phyloP scores from a whole-genome alignment of 2,329 filamentous ascomycete genomes.

The Aspergillus ustus region DNA sequence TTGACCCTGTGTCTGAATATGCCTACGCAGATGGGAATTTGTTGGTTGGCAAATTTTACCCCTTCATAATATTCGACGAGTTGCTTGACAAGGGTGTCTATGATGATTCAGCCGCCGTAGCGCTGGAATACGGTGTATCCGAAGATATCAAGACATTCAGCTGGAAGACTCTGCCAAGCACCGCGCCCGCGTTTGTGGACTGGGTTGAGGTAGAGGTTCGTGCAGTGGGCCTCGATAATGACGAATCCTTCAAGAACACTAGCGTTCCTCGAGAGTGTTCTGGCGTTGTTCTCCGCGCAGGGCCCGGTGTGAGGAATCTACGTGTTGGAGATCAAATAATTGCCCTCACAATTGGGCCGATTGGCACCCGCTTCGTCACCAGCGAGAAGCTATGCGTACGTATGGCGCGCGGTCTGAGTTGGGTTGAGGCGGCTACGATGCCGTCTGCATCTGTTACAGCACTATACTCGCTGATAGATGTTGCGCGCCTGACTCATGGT shows the following conservation, averaged over 20 bases:
- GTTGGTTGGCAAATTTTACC: constrained; percentile 19
- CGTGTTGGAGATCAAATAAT: constrained; percentile 31
- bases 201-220: constrained; percentile 9
- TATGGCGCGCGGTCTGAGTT: constrained; percentile 10
- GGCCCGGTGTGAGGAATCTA: constrained; percentile 23
- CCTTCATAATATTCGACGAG: background rate
- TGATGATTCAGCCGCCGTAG: background rate
- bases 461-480: constrained; percentile 16
- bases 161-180: background rate
- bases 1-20: constrained; percentile 23
- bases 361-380: constrained; percentile 2
- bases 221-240: constrained; percentile 33
- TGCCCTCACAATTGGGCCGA: background rate
- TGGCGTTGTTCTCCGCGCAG: constrained; percentile 29
- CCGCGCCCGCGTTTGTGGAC: background rate
- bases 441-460: constrained; percentile 12
- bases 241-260: constrained; percentile 22
- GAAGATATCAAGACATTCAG: background rate
- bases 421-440: constrained; percentile 14
- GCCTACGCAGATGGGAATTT: constrained; percentile 18
- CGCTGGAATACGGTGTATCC: background rate
- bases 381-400: constrained; percentile 12
- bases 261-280: constrained; percentile 28
- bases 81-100: background rate
- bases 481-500: constrained; percentile 7